Percentiles rank a stretch among this genome's conserved stretches.
Conservation (phyloP, 352 stramenopile genomes). For the Phytopythium kandeliae region DNA sequence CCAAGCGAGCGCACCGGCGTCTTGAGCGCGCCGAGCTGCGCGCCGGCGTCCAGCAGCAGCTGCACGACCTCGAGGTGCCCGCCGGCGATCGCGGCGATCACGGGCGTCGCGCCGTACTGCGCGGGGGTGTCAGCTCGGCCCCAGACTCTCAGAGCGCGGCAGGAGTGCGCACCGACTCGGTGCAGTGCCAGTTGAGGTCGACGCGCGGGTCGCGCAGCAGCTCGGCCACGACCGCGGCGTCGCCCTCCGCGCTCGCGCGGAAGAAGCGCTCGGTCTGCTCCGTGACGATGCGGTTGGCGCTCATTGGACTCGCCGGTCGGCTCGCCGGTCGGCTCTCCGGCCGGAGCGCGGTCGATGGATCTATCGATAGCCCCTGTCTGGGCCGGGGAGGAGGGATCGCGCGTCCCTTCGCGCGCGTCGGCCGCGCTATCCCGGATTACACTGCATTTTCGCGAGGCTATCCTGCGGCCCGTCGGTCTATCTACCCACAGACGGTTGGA, state of each 20-base stretch:
- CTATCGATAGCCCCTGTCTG: too few species aligned
- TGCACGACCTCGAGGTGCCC: constrained; percentile 47
- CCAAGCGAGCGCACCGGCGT: constrained; percentile 46
- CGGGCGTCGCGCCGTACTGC: constrained; percentile 65
- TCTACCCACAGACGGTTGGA: too few species aligned
- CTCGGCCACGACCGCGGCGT: constrained; percentile 32
- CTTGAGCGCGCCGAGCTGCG: constrained; percentile 57
- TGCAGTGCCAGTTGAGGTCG: constrained; percentile 73
- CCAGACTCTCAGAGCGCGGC: too few species aligned
- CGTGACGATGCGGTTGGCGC: constrained; percentile 52
- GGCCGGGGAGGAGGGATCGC: too few species aligned
- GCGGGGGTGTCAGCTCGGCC: too few species aligned
- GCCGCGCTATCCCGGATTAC: too few species aligned
- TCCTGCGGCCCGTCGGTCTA: too few species aligned
- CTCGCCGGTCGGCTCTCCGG: too few species aligned
- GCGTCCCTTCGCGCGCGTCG: too few species aligned
- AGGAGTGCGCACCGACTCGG: constrained; percentile 38
- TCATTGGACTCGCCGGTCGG: constrained; percentile 34
- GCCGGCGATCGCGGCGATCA: constrained; percentile 65
- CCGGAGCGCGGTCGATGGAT: too few species aligned
- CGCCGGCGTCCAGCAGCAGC: constrained; percentile 50
- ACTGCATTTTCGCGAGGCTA: too few species aligned
- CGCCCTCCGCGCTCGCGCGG: constrained; percentile 43
- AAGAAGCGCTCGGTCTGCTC: constrained; percentile 58
- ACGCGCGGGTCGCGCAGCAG: constrained; percentile 36